These are phyloP conservation scores for Stropharia rugosoannulata DNA, from an alignment of 768 basidiomycete genomes.

Conservation along the genomic window DNA sequence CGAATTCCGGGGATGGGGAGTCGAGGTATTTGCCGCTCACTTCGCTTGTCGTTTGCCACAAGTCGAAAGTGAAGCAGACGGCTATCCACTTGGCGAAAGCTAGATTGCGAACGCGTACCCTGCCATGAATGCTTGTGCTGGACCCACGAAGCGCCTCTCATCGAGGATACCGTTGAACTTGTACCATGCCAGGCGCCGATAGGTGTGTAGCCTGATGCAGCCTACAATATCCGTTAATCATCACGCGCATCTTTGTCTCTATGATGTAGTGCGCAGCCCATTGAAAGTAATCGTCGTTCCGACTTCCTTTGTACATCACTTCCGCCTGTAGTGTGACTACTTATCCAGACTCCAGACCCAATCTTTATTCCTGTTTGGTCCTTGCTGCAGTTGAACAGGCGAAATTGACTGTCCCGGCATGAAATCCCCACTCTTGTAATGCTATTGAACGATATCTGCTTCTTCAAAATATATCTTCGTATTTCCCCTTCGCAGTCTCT, in stretches of 20 bases:
- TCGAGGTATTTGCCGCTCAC: constrained; percentile 72
- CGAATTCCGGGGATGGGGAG: constrained; percentile 36
- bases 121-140: constrained; percentile 61
- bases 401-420: not conserved
- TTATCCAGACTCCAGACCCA: no score
- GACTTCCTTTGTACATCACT: no score
- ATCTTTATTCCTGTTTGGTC: constrained; percentile 7
- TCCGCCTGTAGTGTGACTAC: no score
- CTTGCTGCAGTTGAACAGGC: constrained; percentile 28
- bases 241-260: no score
- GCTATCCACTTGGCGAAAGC: constrained; percentile 87
- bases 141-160: not conserved
- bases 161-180: no score
- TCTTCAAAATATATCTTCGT: not conserved
- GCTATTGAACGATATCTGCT: not conserved
- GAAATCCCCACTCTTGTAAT: not conserved
- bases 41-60: constrained; percentile 96
- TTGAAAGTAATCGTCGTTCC: no score
- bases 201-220: no score
- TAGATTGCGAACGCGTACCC: constrained; percentile 78
- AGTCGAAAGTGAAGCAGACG: constrained; percentile 90
- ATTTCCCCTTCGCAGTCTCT: not conserved
- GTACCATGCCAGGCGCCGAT: no score
- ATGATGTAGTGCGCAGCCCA: no score
- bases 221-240: no score